Evolutionary conservation across 108 stramenopile genomes (phyloP), one percentile per base, ranked within the genome.

Genomic region (Craspedostauros australis): DNA sequence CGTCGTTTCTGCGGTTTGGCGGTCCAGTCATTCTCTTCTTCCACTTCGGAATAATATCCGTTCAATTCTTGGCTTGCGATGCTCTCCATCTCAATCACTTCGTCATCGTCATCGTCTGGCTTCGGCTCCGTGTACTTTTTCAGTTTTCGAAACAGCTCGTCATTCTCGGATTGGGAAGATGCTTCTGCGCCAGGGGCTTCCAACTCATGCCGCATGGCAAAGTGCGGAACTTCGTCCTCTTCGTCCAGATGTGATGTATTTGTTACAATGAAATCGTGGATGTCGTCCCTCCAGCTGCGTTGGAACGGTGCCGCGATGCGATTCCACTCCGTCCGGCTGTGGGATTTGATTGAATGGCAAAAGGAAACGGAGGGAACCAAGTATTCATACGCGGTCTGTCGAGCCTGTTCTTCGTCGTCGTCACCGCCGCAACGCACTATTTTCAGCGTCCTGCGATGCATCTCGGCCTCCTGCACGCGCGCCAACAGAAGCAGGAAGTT

Each of bases 181-280:
- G 40, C 39, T 37, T 55, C 37, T 3, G 39, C 42, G 4, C 54
- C 42, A 19, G 37, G 26, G 5, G 25, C 19, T 16, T 32, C 22
- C 7, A 60, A 6, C 6, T 52, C 43, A 14, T 46, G 60, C 26
- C 59, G 60, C n/a, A 59, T 14, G n/a, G 38, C 19, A 28, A 46
- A 47, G 39, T 38, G 50, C n/a, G 50, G 31, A 3, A 22, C 48
- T 29, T 67, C 51, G 25, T 58, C 65, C 1, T 57, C 60, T 5
- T 51, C 51, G 27, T 51, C 49, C 7, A 57, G 66, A 18, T 54
- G 53, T 20, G 38, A 52, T 51, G 57, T 19, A 30, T 46, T 58
- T 36, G 52, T 14, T 43, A 46, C 84, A 18, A 88, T 52, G 48
- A 84, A 84, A 49, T 82, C 82, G 5, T 60, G 37, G 26, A 89